Conservation (phyloP, 352 stramenopile species). For the Phytophthora constricta region DNA sequence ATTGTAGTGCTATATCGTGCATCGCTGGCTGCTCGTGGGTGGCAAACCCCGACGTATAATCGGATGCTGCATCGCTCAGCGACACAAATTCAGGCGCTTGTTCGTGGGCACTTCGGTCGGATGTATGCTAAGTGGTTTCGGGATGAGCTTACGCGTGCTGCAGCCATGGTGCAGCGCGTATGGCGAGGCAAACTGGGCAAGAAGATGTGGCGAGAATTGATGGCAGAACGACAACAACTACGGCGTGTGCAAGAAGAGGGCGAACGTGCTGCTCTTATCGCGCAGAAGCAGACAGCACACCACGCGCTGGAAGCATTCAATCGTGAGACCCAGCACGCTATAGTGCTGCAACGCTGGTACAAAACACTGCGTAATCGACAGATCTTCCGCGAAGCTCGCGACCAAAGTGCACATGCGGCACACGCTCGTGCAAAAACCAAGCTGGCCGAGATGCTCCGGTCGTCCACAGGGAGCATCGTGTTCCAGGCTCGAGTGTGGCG, state of each 20-base stretch:
- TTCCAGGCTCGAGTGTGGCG: constrained; percentile 79
- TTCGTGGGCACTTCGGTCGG: constrained; percentile 57
- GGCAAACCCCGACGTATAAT: constrained; percentile 62
- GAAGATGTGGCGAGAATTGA: constrained; percentile 60
- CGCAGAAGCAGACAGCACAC: constrained; percentile 66
- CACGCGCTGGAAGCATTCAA: constrained; percentile 58
- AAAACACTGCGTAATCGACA: constrained; percentile 64
- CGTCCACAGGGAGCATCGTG: constrained; percentile 45
- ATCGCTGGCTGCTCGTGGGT: constrained; percentile 58
- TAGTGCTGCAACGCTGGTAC: constrained; percentile 72
- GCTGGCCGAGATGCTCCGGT: constrained; percentile 37
- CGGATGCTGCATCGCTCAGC: constrained; percentile 48
- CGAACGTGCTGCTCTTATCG: constrained; percentile 64
- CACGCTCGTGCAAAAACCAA: constrained; percentile 42
- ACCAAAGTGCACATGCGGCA: constrained; percentile 30
- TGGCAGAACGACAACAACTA: constrained; percentile 50
- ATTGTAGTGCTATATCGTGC: constrained; percentile 56
- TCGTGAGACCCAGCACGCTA: constrained; percentile 39
- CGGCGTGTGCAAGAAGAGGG: constrained; percentile 60
- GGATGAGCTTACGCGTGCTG: constrained; percentile 39
- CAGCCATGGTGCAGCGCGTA: constrained; percentile 52
- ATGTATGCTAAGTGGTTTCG: constrained; percentile 40
- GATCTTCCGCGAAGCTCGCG: constrained; percentile 50
- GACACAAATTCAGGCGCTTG: constrained; percentile 62
- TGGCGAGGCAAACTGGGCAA: constrained; percentile 69